These are phyloP conservation scores for Gleditsia sinensis DNA, from an alignment of 306 rosid species.

Conservation along the genomic window DNA sequence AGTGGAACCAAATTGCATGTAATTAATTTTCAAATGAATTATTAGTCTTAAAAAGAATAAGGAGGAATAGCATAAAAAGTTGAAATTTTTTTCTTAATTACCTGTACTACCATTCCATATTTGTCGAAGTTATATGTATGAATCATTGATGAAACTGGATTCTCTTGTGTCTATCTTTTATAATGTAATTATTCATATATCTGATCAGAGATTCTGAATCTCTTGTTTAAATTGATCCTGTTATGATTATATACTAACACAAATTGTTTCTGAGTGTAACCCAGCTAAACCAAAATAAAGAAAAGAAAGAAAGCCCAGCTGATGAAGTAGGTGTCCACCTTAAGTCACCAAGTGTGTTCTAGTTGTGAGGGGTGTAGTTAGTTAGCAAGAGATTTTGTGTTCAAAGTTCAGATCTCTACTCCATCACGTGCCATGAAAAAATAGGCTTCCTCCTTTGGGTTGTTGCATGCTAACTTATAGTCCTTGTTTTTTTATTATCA, in stretches of 20 bases:
- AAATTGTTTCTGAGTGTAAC: not conserved
- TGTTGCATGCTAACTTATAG: slow-evolving; percentile 15
- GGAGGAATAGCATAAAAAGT: not conserved
- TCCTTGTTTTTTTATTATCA: slow-evolving; percentile 34
- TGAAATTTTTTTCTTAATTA: not conserved
- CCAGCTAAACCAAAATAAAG: not conserved
- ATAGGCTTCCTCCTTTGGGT: not conserved
- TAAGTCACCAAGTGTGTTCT: no score
- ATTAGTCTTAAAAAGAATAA: slow-evolving; percentile 10
- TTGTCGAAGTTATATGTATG: not conserved
- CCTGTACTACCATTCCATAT: not conserved
- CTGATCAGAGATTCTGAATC: not conserved
- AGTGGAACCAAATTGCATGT: not conserved
- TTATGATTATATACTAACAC: not conserved
- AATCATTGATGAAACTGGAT: not conserved
- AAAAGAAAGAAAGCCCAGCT: not conserved
- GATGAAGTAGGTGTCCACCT: not conserved
- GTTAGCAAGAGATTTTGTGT: no score
- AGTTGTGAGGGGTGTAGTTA: no score
- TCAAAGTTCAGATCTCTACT: no score
- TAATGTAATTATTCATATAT: not conserved
- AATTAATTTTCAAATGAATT: not conserved
- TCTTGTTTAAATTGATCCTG: not conserved
- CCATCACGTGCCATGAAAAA: no score
- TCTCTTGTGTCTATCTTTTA: not conserved